phyloP scores from a whole-genome alignment of 371 early-diverging fungal species.

The Rhizopus sp. region DNA sequence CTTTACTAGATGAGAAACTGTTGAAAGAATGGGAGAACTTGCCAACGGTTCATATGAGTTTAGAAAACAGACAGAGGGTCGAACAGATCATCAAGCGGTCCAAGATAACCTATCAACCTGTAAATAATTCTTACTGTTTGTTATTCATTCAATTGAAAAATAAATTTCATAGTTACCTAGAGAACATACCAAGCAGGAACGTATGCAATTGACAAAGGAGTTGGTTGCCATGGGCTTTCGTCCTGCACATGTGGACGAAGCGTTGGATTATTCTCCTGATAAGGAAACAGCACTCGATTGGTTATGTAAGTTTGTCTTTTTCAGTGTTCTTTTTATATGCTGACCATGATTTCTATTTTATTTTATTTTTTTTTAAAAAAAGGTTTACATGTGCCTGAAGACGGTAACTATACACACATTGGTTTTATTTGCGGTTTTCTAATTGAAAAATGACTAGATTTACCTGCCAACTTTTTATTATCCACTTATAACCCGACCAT shows the following conservation, averaged over 20 bases:
- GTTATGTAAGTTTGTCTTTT: conserved; percentile 64
- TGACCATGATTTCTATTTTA: not conserved
- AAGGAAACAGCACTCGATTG: conserved; percentile 73
- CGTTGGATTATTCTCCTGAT: conserved; percentile 61
- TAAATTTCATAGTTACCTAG: conserved; percentile 24
- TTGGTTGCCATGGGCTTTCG: conserved; percentile 76
- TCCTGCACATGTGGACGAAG: conserved; percentile 72
- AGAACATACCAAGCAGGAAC: conserved; percentile 42
- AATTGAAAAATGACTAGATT: conserved; percentile 37
- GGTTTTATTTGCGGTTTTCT: conserved; percentile 19
- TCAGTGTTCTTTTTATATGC: not conserved
- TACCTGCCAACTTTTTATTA: conserved; percentile 65
- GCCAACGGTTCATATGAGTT: conserved; percentile 72
- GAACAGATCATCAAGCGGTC: conserved; percentile 64
- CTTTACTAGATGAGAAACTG: conserved; percentile 43
- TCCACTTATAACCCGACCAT: conserved; percentile 65
- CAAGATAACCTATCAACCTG: conserved; percentile 31
- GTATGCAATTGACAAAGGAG: conserved; percentile 36
- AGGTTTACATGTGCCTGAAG: conserved; percentile 87
- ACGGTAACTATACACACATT: conserved; percentile 40
- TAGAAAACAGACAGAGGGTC: conserved; percentile 58
- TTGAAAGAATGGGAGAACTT: conserved; percentile 69
- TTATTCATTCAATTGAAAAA: conserved; percentile 18
- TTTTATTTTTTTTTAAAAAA: conserved; percentile 1
- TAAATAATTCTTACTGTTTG: conserved; percentile 9